Evolutionary conservation across 2,329 filamentous ascomycete species (phyloP), one percentile per base, ranked within the genome.

Genomic region (Curvularia verruculosa): DNA sequence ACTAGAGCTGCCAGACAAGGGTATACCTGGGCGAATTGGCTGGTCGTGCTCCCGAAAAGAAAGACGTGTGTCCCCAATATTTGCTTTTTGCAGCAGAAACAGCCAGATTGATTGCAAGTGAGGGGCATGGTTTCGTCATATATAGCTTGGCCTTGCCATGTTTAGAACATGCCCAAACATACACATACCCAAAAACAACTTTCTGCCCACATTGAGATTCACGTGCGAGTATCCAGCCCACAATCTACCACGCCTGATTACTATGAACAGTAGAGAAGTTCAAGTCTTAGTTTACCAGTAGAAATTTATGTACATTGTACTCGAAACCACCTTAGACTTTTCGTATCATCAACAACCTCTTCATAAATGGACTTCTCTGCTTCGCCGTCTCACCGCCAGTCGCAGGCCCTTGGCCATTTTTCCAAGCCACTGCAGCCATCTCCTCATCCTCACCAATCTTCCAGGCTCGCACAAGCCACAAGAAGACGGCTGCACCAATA

Each of bases 381-480:
- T 49, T 36, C 21, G 48, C 36, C 31, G 37, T 39, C 7, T 24
- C 49, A 10, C 50, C 54, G 6, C 67, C 59, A 26, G 55, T 66
- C 56, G 72, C 69, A 12, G 73, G 50, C 5, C 66, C 66, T 8
- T 63, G 59, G 3, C 56, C 58, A 8, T 54, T 59, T 63, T 64
- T 77, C 65, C 52, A 69, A 59, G 51, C 68, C 24, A 67, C 65
- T 28, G 69, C 74, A 24, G 74, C 77, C 36, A 73, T 60, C 52
- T 75, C 72, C 54, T 85, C 80, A 36, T 84, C 58, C 58, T 85
- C 81, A 1, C 79, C 80, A 65, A 88, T 82, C 75, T 87, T 87
- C 86, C 85, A 88, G 0, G 81, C 81, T 54, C 85, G 73, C 47
- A 87, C 70, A n/a, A 85, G 67, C 75, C 82, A 82, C 66, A 86